phyloP scores from a whole-genome alignment of 331 rosid species.

The Acacia pycnantha region DNA sequence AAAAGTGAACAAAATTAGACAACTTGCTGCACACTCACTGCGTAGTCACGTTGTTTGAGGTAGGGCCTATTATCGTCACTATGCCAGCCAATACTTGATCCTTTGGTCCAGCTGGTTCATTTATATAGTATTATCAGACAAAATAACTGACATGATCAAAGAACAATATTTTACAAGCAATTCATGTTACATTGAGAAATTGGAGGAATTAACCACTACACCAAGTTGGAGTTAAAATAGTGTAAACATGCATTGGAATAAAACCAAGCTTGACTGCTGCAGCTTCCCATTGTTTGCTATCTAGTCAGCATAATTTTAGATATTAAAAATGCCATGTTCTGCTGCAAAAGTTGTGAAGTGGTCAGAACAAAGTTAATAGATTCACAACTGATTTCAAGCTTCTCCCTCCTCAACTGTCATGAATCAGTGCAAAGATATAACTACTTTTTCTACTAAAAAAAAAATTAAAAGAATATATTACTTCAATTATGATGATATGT shows the following conservation, averaged over 20 bases:
- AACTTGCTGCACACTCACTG: conserved; percentile 48
- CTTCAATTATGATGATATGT: no score
- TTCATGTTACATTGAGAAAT: not conserved
- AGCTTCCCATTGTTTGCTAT: not conserved
- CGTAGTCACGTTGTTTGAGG: conserved; percentile 80
- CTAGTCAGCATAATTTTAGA: not conserved
- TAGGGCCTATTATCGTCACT: conserved; percentile 92
- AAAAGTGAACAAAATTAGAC: not conserved
- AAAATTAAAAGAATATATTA: no score
- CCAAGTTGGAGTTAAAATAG: not conserved
- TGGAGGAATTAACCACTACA: not conserved
- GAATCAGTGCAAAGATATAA: no score
- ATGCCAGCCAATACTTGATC: conserved; percentile 98
- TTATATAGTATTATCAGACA: conserved; percentile 20
- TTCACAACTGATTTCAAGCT: not conserved
- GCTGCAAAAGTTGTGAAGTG: not conserved
- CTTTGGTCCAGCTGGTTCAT: conserved; percentile 72
- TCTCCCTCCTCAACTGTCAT: no score
- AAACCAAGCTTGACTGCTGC: not conserved
- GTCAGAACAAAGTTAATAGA: not conserved
- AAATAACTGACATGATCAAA: not conserved
- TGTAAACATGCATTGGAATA: not conserved
- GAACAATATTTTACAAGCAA: not conserved
- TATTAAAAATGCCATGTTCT: not conserved
- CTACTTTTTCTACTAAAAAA: no score